Evolutionary conservation across 768 basidiomycete species (phyloP), one percentile per base, ranked within the genome.

Genomic region (Dentipellis fragilis): DNA sequence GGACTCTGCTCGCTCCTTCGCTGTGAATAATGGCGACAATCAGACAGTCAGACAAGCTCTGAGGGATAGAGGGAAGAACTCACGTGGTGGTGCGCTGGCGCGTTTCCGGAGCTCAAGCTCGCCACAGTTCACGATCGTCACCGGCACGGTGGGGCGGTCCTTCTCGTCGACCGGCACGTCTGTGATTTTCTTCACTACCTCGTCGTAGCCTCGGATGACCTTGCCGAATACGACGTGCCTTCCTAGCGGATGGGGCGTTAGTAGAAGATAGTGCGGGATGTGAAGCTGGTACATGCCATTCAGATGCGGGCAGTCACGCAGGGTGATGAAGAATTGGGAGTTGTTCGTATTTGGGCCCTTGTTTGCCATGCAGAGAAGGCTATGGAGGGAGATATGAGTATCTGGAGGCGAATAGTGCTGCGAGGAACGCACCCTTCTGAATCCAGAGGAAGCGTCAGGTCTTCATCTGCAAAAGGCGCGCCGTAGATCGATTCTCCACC

Each of bases 301-400:
- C 47, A 91, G 68, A 66, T 91, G 88, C 3, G 84, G 80, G 58
- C 87, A 83, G 14, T 80, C 76, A n/a, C 79, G 75, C 10, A 94
- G 75, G 19, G 92, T 91, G 58, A 93, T 74, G 66, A 94, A 93
- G 66, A 87, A 94, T 60, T 94, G 92, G 1, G 85, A 88, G 38
- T 85, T 83, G 60, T 93, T 94, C 37, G 92, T 93, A 68, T 87
- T 74, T 0, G 86, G 83, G 2, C 88, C 88, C 59, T 80, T 79
- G 67, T 95, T 95, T 10, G 92, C 92, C 93, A 94, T 95, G 63
- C 89, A 90, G 10, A 95, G 72, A 23, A 94, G 71, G 11, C 82
- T 84, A 61, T 21, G 8, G 36, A 23, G 14, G n/a, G 47, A 22
- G 16, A 17, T 16, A 53, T 6, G 19, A 21, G 12, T 17, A 51